These are phyloP conservation scores for Pichia sp. DNA, from an alignment of 1,139 yeast genomes.

Conservation along the genomic window DNA sequence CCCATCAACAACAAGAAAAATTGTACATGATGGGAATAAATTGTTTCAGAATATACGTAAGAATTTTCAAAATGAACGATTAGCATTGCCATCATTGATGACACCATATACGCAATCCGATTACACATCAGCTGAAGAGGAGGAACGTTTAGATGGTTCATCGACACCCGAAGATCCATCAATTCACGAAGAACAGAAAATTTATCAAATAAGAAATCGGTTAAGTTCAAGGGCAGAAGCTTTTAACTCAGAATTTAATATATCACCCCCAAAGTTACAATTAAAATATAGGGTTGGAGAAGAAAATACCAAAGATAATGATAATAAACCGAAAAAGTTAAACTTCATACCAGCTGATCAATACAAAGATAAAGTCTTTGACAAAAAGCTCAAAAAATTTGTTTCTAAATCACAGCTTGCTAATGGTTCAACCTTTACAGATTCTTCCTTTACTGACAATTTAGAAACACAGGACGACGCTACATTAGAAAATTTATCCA, in stretches of 20 bases:
- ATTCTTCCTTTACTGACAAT: constrained; percentile 5
- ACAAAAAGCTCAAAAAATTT: constrained; percentile 23
- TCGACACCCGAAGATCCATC: background rate
- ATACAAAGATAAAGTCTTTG: constrained; percentile 27
- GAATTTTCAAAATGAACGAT: constrained; percentile 6
- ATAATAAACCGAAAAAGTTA: constrained; percentile 18
- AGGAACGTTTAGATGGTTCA: background rate
- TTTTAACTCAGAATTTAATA: constrained; percentile 8
- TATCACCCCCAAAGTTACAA: constrained; percentile 10
- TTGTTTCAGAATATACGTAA: constrained; percentile 22
- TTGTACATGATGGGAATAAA: constrained; percentile 21
- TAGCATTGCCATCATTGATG: constrained; percentile 6
- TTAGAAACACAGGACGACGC: background rate
- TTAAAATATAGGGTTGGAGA: background rate
- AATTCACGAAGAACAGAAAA: background rate
- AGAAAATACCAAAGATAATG: background rate
- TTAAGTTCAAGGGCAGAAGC: constrained; percentile 5
- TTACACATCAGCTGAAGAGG: constrained; percentile 25
- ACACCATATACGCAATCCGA: constrained; percentile 18
- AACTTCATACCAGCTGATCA: constrained; percentile 29
- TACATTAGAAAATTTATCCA: constrained; percentile 2
- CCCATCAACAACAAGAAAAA: constrained; percentile 20
- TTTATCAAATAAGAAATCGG: constrained; percentile 2
- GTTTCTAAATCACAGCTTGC: constrained; percentile 20
- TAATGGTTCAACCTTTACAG: background rate